Conservation (phyloP, 768 basidiomycete genomes). For the Tubosaeta sp. region DNA sequence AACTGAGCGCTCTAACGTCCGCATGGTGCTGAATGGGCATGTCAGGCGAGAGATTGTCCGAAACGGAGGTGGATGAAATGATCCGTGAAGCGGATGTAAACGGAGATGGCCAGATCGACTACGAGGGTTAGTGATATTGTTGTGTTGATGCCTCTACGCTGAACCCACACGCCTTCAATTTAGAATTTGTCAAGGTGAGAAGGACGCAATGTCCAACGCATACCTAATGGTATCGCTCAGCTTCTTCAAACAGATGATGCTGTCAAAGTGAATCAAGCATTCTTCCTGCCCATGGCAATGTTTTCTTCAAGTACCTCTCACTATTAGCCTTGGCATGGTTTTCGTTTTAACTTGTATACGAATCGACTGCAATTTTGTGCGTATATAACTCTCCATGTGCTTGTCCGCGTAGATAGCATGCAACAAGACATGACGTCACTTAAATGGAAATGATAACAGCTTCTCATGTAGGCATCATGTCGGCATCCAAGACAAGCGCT, state of each 20-base stretch:
- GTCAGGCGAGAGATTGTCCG: conserved; percentile 80
- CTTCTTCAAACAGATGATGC: conserved; percentile 57
- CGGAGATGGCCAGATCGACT: conserved; percentile 92
- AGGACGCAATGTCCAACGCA: neutral
- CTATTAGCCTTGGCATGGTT: neutral
- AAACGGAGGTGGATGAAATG: conserved; percentile 91
- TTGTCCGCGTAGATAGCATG: neutral
- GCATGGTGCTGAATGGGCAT: conserved; percentile 2
- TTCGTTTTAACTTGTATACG: conserved; percentile 7
- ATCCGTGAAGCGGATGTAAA: conserved; percentile 94
- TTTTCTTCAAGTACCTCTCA: conserved; percentile 5
- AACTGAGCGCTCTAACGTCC: neutral
- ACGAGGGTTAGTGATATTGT: conserved; percentile 51
- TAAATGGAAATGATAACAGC: neutral
- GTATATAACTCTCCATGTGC: too few species aligned
- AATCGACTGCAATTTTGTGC: neutral
- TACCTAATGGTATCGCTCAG: conserved; percentile 7
- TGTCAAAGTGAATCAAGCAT: conserved; percentile 49
- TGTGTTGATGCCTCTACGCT: neutral
- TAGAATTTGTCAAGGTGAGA: conserved; percentile 75
- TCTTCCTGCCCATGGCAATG: conserved; percentile 14
- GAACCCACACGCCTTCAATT: neutral
- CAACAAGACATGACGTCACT: conserved; percentile 17
- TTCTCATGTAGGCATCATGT: conserved; percentile 9
- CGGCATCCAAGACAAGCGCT: conserved; percentile 3